Conservation (phyloP, 805 yeast species). For the Wickerhamiella brachini region DNA sequence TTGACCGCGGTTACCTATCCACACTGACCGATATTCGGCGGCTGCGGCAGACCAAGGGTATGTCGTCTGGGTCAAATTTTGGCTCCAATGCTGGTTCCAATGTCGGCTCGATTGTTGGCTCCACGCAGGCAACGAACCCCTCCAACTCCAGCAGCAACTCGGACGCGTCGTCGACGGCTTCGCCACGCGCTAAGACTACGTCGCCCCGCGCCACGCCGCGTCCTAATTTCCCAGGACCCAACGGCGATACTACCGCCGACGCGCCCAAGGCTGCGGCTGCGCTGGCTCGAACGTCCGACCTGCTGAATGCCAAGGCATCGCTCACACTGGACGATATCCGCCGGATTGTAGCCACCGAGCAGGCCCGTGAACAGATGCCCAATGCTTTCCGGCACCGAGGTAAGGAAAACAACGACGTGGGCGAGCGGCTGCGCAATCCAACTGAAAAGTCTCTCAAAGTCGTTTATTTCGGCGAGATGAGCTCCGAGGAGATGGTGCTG, state of each 20-base stretch:
- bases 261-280: constrained; percentile 7
- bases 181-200: neutral
- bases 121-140: neutral
- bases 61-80: neutral
- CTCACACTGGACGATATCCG: constrained; percentile 93
- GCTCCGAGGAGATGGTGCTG: constrained; percentile 41
- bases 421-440: constrained; percentile 2
- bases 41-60: neutral
- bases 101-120: neutral
- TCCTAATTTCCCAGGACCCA: neutral
- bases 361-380: constrained; percentile 84
- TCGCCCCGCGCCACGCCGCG: neutral
- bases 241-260: neutral
- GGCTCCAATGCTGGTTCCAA: neutral
- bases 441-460: neutral
- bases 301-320: constrained; percentile 67
- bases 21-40: constrained; percentile 5
- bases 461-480: constrained; percentile 27
- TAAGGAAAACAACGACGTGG: neutral
- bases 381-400: constrained; percentile 69
- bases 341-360: constrained; percentile 91
- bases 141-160: neutral
- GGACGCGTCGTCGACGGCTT: neutral
- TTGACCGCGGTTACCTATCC: constrained; percentile 3
- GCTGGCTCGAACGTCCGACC: constrained; percentile 51